phyloP scores from a whole-genome alignment of 2,329 filamentous ascomycete species.

The Raffaelea deltoideospora region DNA sequence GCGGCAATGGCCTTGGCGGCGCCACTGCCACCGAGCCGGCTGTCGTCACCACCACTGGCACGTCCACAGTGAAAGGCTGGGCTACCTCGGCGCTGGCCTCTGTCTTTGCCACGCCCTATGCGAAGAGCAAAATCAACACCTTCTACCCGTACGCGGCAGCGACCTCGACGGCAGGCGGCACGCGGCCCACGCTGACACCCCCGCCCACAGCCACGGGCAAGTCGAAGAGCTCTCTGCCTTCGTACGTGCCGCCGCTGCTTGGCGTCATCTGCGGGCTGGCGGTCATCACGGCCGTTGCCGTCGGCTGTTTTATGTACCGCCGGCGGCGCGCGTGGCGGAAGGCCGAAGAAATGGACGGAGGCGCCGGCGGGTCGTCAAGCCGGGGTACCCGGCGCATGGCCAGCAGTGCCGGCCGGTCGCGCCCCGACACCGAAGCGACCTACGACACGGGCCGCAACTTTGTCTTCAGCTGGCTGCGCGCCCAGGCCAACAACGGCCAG shows the following conservation, averaged over 20 bases:
- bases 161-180: neutral
- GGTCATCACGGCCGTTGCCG: slow-evolving; percentile 33
- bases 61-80: too few species aligned
- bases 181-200: slow-evolving; percentile 13
- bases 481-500: slow-evolving; percentile 22
- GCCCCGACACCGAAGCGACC: too few species aligned
- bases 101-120: slow-evolving; percentile 41
- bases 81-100: slow-evolving; percentile 27
- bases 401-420: too few species aligned
- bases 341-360: too few species aligned
- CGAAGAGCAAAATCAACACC: slow-evolving; percentile 36
- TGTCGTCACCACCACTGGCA: slow-evolving; percentile 32
- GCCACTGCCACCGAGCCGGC: slow-evolving; percentile 54
- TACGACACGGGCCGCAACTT: slow-evolving; percentile 31
- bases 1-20: slow-evolving; percentile 48
- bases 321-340: too few species aligned
- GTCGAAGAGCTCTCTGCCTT: slow-evolving; percentile 9
- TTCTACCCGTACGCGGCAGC: slow-evolving; percentile 43
- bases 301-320: slow-evolving; percentile 37
- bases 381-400: too few species aligned
- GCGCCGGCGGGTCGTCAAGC: slow-evolving; percentile 1
- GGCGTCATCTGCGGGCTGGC: slow-evolving; percentile 46
- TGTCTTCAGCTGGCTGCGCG: slow-evolving; percentile 37
- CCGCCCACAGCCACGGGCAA: slow-evolving; percentile 1
- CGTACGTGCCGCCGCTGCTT: slow-evolving; percentile 39